Evolutionary conservation across 2,329 filamentous ascomycete genomes (phyloP).

Genomic region (Juglanconis juglandina): DNA sequence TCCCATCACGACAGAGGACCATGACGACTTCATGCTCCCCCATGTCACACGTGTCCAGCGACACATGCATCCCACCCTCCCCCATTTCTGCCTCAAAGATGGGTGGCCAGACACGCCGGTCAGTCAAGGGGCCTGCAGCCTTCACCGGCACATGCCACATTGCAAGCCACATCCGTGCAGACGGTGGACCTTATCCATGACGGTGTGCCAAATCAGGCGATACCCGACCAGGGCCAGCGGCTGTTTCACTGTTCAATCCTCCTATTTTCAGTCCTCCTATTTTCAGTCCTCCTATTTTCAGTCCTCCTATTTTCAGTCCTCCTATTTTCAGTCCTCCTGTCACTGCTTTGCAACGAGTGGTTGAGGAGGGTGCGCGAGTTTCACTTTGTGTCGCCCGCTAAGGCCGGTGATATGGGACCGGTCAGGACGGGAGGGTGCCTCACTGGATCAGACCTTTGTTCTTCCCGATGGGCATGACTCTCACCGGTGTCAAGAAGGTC

Average conservation of each 20-base stretch:
- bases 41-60: slow-evolving; percentile 1
- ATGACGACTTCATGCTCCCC: background rate
- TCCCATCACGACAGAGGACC: background rate
- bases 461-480: background rate
- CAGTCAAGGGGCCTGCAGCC: slow-evolving; percentile 1
- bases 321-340: background rate
- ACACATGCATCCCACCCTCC: background rate
- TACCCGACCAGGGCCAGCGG: background rate
- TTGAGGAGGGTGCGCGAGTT: background rate
- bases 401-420: background rate
- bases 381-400: background rate
- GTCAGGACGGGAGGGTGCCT: background rate
- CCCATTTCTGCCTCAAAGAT: background rate
- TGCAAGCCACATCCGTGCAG: background rate
- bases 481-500: slow-evolving; percentile 8
- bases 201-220: background rate
- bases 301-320: background rate
- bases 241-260: background rate
- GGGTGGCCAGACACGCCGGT: background rate
- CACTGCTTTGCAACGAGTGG: background rate
- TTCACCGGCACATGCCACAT: background rate
- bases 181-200: background rate
- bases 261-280: background rate
- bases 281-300: background rate
- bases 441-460: background rate